Base-by-base conservation (phyloP, 2,329 filamentous ascomycete species). In the Drechslerella coelobrocha region DNA sequence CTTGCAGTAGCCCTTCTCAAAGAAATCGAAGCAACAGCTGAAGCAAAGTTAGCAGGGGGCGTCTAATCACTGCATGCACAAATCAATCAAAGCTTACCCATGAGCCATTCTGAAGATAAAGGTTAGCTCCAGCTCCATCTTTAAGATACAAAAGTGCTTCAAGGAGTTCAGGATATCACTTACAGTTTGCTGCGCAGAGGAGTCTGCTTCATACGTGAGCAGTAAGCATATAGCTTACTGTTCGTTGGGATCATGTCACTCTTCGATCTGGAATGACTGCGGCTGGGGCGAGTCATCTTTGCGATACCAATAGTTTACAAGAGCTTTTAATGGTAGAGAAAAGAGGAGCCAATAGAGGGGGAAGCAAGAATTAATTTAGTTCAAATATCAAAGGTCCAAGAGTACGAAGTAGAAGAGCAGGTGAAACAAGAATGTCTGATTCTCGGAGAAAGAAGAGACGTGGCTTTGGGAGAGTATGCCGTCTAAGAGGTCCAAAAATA, bases 11-110 rank as follows among this genome's bases (percentile, higher is more conserved):
- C 59, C 59, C 27, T 71, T 71, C 27, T 71, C 66, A 48, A 71
- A 71, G 41, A 31, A 63, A 17, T 71, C 66, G 45, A 71, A 71
- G 47, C 66, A 71, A 23, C 66, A 71, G 8, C 66, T 71, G 27
- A 29, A 34, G n/a, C 12, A 17, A 59, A 2, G 10, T 6, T n/a
- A 45, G 19, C 19, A 5, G 14, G 8, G 19, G 3, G 2, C 5
- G 4, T 24, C 23, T n/a, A 39, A 31, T 34, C 0, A 45, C 14
- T 29, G 2, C 8, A 21, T 27, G n/a, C 8, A 21, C 41, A 26
- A 41, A 9, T 45, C 3, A 19, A 51, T 9, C 27, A 10, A n/a
- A 23, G 57, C 66, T 63, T 71, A 71, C 66, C 66, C 66, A 39
- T 71, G 66, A 14, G 66, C 52, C 66, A 71, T 71, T 2, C 66